Base-by-base conservation (phyloP, 257 asterid genomes). In the Fraxinus cuspidata region DNA sequence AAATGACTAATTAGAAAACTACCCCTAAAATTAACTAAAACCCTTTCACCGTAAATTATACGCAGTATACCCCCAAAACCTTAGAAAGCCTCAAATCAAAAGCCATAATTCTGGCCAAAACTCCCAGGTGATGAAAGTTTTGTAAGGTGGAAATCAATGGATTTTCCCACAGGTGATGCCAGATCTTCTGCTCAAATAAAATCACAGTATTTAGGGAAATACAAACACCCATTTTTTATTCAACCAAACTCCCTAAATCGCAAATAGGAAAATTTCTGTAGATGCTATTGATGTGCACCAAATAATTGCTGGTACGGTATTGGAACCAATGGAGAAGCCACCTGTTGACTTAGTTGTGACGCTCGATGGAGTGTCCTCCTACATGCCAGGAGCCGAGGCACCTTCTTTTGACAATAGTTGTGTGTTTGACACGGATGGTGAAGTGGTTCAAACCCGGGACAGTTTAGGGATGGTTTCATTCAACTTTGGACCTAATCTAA, bases 181-280 rank as follows among this genome's bases (percentile, higher is more conserved):
- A 83, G 78, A 83, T 79, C 85, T 34, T 83, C 40, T 70, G 42
- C 86, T 75, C 80, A 83, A 32, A 21, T 72, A 27, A 91, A 87
- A 72, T 66, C 79, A 21, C 92, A 81, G 32, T 8, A 74, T 74
- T 7, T 82, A 78, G 94, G 96, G 74, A 91, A 89, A 81, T 90
- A 88, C 74, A 91, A 89, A 89, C 82, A 84, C 84, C 79, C 11
- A 56, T 63, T 79, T 73, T 96, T 25, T 94, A 91, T 74, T 79
- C 84, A 8, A 72, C 35, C 49, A 92, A 86, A 88, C 76, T 88
- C 40, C 85, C 92, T n/a, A 91, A 90, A 74, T 85, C 90, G 23
- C 93, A 87, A 80, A 28, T 76, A 60, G 93, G 82, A 89, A 75
- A 86, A 83, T 83, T 3, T 63, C 81, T 67, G 79, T 70, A 47